Evolutionary conservation across 2,329 filamentous ascomycete species (phyloP).

Genomic region (Penicillium griseofulvum): DNA sequence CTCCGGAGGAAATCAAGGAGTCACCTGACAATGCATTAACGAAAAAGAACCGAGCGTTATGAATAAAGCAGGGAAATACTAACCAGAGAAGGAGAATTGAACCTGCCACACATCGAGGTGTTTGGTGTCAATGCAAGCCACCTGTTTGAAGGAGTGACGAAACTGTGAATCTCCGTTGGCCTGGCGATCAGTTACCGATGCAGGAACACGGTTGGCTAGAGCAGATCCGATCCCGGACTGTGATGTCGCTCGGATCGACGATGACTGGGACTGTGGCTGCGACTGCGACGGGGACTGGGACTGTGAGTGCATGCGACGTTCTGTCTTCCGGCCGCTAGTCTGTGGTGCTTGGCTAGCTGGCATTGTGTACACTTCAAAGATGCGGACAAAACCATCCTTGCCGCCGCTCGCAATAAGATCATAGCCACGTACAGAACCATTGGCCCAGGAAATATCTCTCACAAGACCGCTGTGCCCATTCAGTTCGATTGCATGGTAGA

Average conservation of each 20-base stretch:
- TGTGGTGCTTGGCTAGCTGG: constrained; percentile 29
- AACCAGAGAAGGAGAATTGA: constrained; percentile 45
- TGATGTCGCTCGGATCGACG: constrained; percentile 32
- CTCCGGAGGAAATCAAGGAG: constrained; percentile 44
- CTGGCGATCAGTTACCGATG: constrained; percentile 32
- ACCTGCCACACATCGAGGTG: constrained; percentile 48
- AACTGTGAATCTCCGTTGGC: constrained; percentile 39
- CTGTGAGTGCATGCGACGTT: constrained; percentile 23
- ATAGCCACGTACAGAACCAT: constrained; percentile 83
- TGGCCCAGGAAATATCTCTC: constrained; percentile 87
- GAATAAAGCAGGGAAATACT: constrained; percentile 8
- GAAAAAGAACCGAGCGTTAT: neutral
- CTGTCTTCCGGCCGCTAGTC: constrained; percentile 28
- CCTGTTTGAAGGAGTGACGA: constrained; percentile 42
- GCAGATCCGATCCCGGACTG: constrained; percentile 46
- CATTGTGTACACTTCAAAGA: constrained; percentile 66
- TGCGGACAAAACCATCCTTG: constrained; percentile 83
- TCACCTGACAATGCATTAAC: constrained; percentile 31
- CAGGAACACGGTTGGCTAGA: constrained; percentile 36
- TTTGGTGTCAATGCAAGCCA: constrained; percentile 44
- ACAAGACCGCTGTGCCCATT: constrained; percentile 72
- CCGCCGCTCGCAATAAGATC: constrained; percentile 89
- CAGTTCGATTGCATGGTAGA: constrained; percentile 80
- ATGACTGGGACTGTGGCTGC: constrained; percentile 25
- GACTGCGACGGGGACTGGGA: constrained; percentile 26